Evolutionary conservation across 2,329 filamentous ascomycete species (phyloP).

Genomic region (Aspergillus clavatus): DNA sequence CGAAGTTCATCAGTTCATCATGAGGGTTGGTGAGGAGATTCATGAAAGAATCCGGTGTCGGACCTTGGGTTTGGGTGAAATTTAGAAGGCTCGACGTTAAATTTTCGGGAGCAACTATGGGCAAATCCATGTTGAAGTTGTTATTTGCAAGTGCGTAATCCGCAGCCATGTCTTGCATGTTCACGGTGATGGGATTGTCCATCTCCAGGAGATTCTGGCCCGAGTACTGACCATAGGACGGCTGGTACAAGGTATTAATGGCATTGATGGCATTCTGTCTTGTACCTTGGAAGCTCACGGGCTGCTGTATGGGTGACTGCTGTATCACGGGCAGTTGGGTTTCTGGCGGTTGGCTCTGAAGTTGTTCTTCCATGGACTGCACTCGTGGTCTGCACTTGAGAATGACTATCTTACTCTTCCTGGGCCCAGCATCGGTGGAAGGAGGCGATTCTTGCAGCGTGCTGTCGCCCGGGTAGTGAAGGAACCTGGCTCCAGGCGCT

Average conservation of each 20-base stretch:
- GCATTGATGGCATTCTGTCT: not conserved
- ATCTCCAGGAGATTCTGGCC: not conserved
- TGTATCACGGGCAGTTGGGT: too few species aligned
- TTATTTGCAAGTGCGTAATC: not conserved
- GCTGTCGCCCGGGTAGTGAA: slow-evolving; percentile 14
- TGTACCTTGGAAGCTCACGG: not conserved
- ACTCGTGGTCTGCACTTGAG: slow-evolving; percentile 8
- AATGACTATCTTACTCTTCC: slow-evolving; percentile 10
- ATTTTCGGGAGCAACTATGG: not conserved
- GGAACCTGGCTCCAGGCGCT: slow-evolving; percentile 14
- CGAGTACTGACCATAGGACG: too few species aligned
- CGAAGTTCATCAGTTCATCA: not conserved
- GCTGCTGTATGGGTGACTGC: not conserved
- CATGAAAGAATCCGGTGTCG: not conserved
- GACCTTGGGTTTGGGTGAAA: not conserved
- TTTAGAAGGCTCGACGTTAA: not conserved
- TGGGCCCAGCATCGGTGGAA: not conserved
- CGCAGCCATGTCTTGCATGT: not conserved
- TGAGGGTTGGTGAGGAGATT: not conserved
- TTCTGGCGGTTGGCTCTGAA: too few species aligned
- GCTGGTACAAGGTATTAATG: not conserved
- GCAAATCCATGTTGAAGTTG: not conserved
- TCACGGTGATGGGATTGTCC: not conserved
- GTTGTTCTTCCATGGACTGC: not conserved
- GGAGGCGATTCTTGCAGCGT: not conserved